These are phyloP conservation scores for Botrytis sinoallii DNA, from an alignment of 2,329 filamentous ascomycete species.

Conservation along the genomic window DNA sequence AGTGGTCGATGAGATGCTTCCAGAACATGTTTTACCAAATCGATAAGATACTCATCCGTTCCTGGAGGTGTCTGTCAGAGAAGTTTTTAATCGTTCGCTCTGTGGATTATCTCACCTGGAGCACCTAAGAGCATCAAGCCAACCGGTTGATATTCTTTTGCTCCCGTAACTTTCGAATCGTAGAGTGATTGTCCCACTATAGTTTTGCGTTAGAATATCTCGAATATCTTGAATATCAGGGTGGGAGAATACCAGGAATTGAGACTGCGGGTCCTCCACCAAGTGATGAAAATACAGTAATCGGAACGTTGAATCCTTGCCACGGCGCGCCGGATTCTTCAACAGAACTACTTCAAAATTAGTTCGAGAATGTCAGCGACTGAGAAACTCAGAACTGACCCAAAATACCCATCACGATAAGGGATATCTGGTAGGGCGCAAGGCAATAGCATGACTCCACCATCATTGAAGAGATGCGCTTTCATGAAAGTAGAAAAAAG, in stretches of 20 bases:
- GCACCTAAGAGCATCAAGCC: conserved; percentile 27
- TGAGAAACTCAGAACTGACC: not conserved
- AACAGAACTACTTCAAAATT: not conserved
- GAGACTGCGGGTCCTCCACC: conserved; percentile 26
- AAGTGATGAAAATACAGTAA: conserved; percentile 25
- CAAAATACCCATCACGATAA: conserved; percentile 22
- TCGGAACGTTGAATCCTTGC: conserved; percentile 28
- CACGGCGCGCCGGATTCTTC: conserved; percentile 22
- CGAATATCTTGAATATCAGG: rapidly evolving
- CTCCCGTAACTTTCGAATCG: conserved; percentile 20
- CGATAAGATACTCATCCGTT: conserved; percentile 19
- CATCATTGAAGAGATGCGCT: conserved; percentile 20
- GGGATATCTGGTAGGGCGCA: conserved; percentile 14
- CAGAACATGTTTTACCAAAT: not conserved
- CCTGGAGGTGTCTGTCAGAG: conserved; percentile 7
- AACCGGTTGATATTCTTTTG: conserved; percentile 23
- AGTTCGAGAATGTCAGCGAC: not conserved
- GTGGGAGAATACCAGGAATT: conserved; percentile 23
- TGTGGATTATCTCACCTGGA: conserved; percentile 10
- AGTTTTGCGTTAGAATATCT: not conserved
- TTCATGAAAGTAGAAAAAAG: conserved; percentile 22
- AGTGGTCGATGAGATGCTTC: not conserved
- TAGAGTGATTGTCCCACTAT: conserved; percentile 26
- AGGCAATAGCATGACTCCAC: conserved; percentile 26
- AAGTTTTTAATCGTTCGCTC: not conserved